Percentiles rank a stretch among this genome's conserved stretches.
Evolutionary conservation across 1,284 basidiomycete genomes (phyloP).

Genomic region (Golubevia pallescens): DNA sequence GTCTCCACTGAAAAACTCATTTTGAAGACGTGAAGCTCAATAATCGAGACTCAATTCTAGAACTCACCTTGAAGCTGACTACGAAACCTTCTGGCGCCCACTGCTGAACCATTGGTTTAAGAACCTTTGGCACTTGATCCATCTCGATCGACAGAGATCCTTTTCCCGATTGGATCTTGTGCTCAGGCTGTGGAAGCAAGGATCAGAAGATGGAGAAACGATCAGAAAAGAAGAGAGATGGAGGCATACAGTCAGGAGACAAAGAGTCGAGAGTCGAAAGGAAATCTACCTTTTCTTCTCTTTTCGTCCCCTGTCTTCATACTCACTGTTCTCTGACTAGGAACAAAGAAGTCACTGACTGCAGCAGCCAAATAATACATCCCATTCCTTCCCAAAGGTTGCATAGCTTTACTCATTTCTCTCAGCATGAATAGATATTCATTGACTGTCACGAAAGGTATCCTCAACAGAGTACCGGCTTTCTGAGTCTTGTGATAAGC

Average conservation of each 20-base stretch:
- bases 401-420: constrained; percentile 73
- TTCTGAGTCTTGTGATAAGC: constrained; percentile 82
- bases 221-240: not conserved
- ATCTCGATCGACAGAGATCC: constrained; percentile 86
- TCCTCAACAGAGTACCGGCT: constrained; percentile 77
- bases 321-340: constrained; percentile 82
- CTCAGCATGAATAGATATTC: constrained; percentile 93
- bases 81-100: constrained; percentile 92
- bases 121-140: constrained; percentile 97
- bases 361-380: constrained; percentile 98
- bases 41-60: too few species aligned
- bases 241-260: too few species aligned
- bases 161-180: constrained; percentile 97
- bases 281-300: too few species aligned
- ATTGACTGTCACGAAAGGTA: constrained; percentile 92
- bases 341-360: constrained; percentile 96
- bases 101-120: constrained; percentile 88
- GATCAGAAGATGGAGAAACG: not conserved
- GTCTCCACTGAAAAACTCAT: too few species aligned
- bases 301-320: not conserved
- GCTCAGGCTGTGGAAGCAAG: constrained; percentile 78
- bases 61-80: constrained; percentile 89
- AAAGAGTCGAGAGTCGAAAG: too few species aligned
- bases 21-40: too few species aligned
- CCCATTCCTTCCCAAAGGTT: constrained; percentile 73